Evolutionary conservation across 371 early-diverging fungal species (phyloP), one percentile per base, ranked within the genome.

Genomic region (Mortierella polycephala): DNA sequence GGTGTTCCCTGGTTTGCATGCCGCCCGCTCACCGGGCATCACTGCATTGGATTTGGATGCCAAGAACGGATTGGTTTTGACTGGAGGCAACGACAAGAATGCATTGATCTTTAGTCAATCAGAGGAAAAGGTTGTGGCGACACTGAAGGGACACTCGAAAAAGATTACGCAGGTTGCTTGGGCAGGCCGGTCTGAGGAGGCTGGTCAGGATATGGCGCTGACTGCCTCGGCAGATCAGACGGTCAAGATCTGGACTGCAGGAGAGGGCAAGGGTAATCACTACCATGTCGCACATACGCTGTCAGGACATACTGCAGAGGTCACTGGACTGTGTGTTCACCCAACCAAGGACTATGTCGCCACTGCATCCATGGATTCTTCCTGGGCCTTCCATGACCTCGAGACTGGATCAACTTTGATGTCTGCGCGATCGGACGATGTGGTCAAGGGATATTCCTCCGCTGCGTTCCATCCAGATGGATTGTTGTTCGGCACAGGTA

Each of bases 381-480:
- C 92, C 23, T 97, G 98, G 98, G 84, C 87, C 2, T 86, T 97
- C 65, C 87, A 89, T 68, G 93, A 95, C 51, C 75, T 94, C 51
- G 88, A 86, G 51, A 89, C 90, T 21, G 91, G 91, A 9, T 84
- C 86, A 39, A 84, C 89, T 0, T 70, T 95, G 62, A 72, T 87
- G 39, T 88, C 85, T 11, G 85, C 85, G 21, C 65, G 60, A 5
- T 46, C 62, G 18, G 73, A 71, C 57, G 67, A 82, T 63, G 55
- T 71, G 30, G 20, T 55, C 23, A 65, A 65, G 82, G 90, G 86
- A 30, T 94, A 91, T 77, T 86, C 92, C 7, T 75, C 89, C n/a
- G 86, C 90, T 51, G 80, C 89, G 16, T 94, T 96, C 89, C 97
- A 98, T 84, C 98, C 98, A 11, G 98, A 98, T 81, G 98, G 96